These are phyloP conservation scores for Echites panduratus DNA, from an alignment of 257 asterid species.

Conservation along the genomic window DNA sequence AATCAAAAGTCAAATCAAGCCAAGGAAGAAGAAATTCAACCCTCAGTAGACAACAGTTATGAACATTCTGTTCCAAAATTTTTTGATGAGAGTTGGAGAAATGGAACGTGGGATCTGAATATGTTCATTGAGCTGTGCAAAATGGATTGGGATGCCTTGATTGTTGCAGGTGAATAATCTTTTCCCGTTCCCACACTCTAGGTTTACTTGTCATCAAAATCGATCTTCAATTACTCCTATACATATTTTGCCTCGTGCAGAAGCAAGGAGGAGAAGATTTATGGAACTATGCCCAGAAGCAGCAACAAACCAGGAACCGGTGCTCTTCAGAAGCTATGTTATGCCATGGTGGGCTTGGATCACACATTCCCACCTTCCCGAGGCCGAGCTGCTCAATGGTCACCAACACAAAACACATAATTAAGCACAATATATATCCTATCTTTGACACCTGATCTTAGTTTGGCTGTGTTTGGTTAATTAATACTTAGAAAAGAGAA, in stretches of 20 bases:
- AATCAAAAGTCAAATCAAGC: slow-evolving; percentile 7
- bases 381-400: slow-evolving; percentile 69
- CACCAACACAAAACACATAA: neutral
- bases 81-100: slow-evolving; percentile 52
- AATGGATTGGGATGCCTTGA: slow-evolving; percentile 69
- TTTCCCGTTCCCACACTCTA: neutral
- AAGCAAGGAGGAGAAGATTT: slow-evolving; percentile 58
- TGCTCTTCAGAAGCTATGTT: slow-evolving; percentile 52
- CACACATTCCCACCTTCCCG: slow-evolving; percentile 55
- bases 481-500: neutral
- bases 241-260: slow-evolving; percentile 15
- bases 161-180: slow-evolving; percentile 45
- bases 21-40: slow-evolving; percentile 13
- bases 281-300: slow-evolving; percentile 56
- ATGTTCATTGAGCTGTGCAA: slow-evolving; percentile 56
- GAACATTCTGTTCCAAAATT: slow-evolving; percentile 24
- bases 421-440: neutral
- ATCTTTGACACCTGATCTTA: neutral
- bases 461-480: neutral
- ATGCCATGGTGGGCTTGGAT: slow-evolving; percentile 84
- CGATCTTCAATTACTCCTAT: neutral
- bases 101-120: slow-evolving; percentile 73
- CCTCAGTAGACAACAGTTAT: neutral
- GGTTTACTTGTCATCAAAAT: neutral
- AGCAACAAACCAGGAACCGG: slow-evolving; percentile 55